phyloP scores from a whole-genome alignment of 495 filamentous ascomycete genomes.

The Aspergillus egyptiacus region DNA sequence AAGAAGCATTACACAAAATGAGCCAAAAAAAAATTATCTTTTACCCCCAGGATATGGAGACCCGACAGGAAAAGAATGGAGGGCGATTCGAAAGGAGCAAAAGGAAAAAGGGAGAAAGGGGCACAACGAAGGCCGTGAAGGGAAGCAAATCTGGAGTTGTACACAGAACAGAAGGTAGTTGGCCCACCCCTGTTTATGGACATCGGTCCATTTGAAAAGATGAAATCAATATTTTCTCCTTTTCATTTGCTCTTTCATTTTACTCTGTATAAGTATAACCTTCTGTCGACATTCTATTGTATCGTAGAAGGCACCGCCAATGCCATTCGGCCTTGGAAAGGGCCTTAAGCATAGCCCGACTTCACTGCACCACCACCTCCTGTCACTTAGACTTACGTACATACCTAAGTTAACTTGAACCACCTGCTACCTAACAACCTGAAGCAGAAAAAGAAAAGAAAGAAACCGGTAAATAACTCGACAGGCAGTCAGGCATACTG shows the following conservation, averaged over 20 bases:
- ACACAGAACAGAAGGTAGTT: slow-evolving; percentile 7
- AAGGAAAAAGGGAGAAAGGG: too few relatives aligned
- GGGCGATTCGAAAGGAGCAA: slow-evolving; percentile 9
- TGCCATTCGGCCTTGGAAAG: too few relatives aligned
- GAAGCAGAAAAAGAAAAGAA: too few relatives aligned
- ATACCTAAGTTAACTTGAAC: too few relatives aligned
- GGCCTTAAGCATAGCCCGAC: too few relatives aligned
- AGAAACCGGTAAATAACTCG: too few relatives aligned
- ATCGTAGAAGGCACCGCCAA: not conserved
- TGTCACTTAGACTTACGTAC: too few relatives aligned
- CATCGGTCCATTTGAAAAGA: slow-evolving; percentile 14
- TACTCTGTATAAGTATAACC: too few relatives aligned
- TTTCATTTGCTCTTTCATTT: slow-evolving; percentile 1
- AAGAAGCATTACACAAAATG: slow-evolving; percentile 10
- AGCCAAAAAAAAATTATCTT: slow-evolving; percentile 6
- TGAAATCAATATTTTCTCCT: slow-evolving; percentile 11
- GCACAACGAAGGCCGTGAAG: slow-evolving; percentile 3
- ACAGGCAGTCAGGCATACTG: too few relatives aligned
- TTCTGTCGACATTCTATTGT: not conserved
- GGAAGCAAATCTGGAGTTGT: slow-evolving; percentile 14
- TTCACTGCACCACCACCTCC: too few relatives aligned
- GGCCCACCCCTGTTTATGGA: slow-evolving; percentile 15
- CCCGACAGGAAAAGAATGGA: slow-evolving; percentile 4
- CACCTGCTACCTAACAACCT: too few relatives aligned
- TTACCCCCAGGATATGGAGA: slow-evolving; percentile 5